phyloP scores from a whole-genome alignment of 2,329 filamentous ascomycete genomes.

The Fusarium clavum region DNA sequence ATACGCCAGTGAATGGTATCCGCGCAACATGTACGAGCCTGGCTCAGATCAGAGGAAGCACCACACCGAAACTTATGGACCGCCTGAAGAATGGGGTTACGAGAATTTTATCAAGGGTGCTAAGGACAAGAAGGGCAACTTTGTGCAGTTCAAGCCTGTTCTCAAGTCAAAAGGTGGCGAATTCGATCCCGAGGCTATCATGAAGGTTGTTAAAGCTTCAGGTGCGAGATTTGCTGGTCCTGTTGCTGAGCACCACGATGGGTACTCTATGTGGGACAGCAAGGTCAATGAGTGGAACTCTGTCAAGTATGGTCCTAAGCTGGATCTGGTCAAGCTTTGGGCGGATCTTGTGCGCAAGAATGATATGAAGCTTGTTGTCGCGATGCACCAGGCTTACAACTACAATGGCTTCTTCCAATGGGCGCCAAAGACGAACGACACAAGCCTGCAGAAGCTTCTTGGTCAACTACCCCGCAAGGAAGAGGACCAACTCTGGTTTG shows the following conservation, averaged over 20 bases:
- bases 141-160: constrained; percentile 18
- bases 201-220: constrained; percentile 11
- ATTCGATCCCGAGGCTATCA: constrained; percentile 13
- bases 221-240: constrained; percentile 22
- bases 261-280: constrained; percentile 27
- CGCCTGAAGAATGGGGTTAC: constrained; percentile 20
- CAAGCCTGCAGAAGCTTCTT: constrained; percentile 1
- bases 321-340: constrained; percentile 18
- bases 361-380: constrained; percentile 20
- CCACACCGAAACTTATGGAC: constrained; percentile 9
- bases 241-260: constrained; percentile 23
- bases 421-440: constrained; percentile 15
- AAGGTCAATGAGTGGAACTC: constrained; percentile 27
- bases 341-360: constrained; percentile 10
- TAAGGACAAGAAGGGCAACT: constrained; percentile 5
- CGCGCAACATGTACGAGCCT: constrained; percentile 27
- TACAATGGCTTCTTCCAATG: constrained; percentile 21
- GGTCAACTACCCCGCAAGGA: not conserved
- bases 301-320: constrained; percentile 8
- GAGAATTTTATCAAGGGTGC: constrained; percentile 17
- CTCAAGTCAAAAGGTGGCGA: not conserved
- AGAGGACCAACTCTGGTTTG: constrained; percentile 10
- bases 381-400: constrained; percentile 30
- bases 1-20: constrained; percentile 27
- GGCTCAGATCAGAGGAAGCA: constrained; percentile 10